Evolutionary conservation across 2,329 filamentous ascomycete genomes (phyloP).

Genomic region (Aspergillus luchuensis): DNA sequence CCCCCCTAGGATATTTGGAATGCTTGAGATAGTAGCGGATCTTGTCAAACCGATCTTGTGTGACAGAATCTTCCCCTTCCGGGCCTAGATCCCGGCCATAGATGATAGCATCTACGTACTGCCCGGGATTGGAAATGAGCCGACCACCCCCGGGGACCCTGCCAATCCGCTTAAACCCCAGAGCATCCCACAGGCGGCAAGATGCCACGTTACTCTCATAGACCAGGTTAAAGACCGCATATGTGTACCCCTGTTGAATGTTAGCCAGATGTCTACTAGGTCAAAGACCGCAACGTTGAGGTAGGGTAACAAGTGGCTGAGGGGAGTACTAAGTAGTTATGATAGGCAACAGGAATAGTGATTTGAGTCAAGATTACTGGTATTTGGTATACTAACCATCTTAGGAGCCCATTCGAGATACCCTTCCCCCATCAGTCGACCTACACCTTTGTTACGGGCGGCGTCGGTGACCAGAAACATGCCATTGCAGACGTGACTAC

Average conservation of each 20-base stretch:
- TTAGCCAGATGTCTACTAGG: constrained; percentile 21
- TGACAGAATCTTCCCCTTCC: constrained; percentile 79
- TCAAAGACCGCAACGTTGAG: neutral
- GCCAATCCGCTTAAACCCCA: constrained; percentile 90
- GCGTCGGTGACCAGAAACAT: constrained; percentile 75
- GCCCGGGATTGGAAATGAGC: constrained; percentile 68
- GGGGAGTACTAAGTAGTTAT: neutral
- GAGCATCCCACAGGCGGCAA: constrained; percentile 86
- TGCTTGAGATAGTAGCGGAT: constrained; percentile 97
- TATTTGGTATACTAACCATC: constrained; percentile 43
- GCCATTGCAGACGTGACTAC: constrained; percentile 81
- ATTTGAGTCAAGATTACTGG: neutral
- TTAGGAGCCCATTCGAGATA: constrained; percentile 77
- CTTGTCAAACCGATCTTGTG: constrained; percentile 97
- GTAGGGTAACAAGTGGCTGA: neutral
- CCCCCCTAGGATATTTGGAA: constrained; percentile 87
- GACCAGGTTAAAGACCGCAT: constrained; percentile 91
- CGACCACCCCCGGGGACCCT: constrained; percentile 73
- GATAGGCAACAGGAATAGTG: neutral
- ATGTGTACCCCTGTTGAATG: constrained; percentile 69
- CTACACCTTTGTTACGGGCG: constrained; percentile 72
- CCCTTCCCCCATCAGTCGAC: constrained; percentile 72
- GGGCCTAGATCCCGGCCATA: constrained; percentile 66
- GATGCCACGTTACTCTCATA: constrained; percentile 92
- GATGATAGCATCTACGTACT: constrained; percentile 74